A percentile compares a stretch with the other conserved stretches of the same genome.
These are phyloP conservation scores for Coemansia pectinata DNA, from an alignment of 192 early-diverging fungal genomes.

Conservation along the genomic window DNA sequence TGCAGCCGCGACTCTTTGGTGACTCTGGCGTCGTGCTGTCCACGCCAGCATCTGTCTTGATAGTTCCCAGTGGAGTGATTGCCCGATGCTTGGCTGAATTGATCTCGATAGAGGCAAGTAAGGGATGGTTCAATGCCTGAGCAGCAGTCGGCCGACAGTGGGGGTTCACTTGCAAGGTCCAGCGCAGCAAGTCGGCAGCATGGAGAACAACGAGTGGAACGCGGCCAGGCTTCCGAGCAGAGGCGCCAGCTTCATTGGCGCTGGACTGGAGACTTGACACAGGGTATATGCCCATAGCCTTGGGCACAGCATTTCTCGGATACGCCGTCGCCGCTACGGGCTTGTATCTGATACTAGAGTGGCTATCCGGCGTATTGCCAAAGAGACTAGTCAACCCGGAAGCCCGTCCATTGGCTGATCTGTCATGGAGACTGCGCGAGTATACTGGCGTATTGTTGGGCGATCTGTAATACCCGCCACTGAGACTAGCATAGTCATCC, in stretches of 20 bases:
- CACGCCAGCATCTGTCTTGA: background rate
- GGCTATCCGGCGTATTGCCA: constrained; percentile 4
- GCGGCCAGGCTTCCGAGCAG: constrained; percentile 16
- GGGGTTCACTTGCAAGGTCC: constrained; percentile 59
- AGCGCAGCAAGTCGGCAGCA: constrained; percentile 64
- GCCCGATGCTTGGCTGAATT: background rate
- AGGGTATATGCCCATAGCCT: background rate
- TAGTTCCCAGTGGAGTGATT: background rate
- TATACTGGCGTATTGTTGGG: constrained; percentile 30
- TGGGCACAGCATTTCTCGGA: constrained; percentile 2
- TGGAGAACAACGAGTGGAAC: constrained; percentile 58
- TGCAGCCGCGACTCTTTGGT: background rate
- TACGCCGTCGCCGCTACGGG: background rate
- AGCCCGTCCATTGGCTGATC: background rate
- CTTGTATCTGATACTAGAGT: constrained; percentile 25
- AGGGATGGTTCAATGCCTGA: constrained; percentile 61
- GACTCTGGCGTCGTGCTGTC: background rate
- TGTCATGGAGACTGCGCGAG: constrained; percentile 10
- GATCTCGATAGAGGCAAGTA: constrained; percentile 42
- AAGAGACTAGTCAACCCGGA: background rate
- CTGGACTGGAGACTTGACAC: background rate
- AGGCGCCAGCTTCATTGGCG: constrained; percentile 1
- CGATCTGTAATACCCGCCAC: constrained; percentile 12
- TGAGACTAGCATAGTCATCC: background rate
- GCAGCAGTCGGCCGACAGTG: constrained; percentile 59